Evolutionary conservation across 345 rosid genomes (phyloP).

Genomic region (Melaleuca quinquenervia): DNA sequence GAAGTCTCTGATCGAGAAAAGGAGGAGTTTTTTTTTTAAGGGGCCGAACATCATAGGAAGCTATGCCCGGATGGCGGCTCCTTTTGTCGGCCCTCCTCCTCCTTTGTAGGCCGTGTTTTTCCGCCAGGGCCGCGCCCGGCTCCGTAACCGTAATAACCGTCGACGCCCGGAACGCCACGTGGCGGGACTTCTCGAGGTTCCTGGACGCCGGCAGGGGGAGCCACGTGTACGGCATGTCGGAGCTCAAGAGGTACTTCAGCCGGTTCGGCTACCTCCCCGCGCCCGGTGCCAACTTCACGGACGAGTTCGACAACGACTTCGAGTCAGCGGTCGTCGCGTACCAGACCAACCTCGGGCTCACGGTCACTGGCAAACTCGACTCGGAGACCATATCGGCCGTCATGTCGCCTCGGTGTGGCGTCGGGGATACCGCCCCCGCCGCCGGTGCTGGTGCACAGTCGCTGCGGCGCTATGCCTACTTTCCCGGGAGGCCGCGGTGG

Average conservation of each 20-base stretch:
- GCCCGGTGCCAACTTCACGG: slow-evolving; percentile 17
- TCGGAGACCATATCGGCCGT: slow-evolving; percentile 42
- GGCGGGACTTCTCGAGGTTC: slow-evolving; percentile 12
- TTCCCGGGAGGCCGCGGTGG: slow-evolving; percentile 73
- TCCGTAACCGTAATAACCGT: background rate
- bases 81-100: background rate
- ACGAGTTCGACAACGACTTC: slow-evolving; percentile 45
- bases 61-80: background rate
- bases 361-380: slow-evolving; percentile 53
- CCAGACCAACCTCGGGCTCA: slow-evolving; percentile 51
- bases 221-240: slow-evolving; percentile 12
- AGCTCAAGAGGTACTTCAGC: slow-evolving; percentile 18
- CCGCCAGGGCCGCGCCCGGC: slow-evolving; percentile 2
- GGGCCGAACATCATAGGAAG: background rate
- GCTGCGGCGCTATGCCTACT: slow-evolving; percentile 46
- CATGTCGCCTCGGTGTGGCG: slow-evolving; percentile 78
- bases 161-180: background rate
- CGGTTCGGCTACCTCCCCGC: slow-evolving; percentile 17
- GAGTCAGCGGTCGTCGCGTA: slow-evolving; percentile 41
- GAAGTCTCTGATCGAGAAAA: background rate
- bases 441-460: slow-evolving; percentile 2
- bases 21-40: background rate
- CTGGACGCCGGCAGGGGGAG: slow-evolving; percentile 2
- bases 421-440: slow-evolving; percentile 22
- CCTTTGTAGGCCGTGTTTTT: background rate